phyloP scores from a whole-genome alignment of 371 early-diverging fungal genomes.

The Neoconidiobolus thromboides region DNA sequence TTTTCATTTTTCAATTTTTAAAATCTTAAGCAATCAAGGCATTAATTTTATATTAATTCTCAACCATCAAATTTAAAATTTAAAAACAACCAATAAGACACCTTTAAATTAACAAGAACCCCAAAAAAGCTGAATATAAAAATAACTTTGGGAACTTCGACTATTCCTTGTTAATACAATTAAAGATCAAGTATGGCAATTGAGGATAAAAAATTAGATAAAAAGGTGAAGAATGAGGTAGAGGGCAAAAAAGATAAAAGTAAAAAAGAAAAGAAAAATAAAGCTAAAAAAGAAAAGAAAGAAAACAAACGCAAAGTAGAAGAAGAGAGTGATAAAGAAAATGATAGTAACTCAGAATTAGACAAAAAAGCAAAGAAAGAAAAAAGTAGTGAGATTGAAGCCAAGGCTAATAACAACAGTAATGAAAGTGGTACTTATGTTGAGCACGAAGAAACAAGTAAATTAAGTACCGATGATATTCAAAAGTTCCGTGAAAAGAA shows the following conservation, averaged over 20 bases:
- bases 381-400: neutral
- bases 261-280: neutral
- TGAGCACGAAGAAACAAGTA: slow-evolving; percentile 14
- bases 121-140: no score
- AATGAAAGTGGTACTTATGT: slow-evolving; percentile 6
- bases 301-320: slow-evolving; percentile 3
- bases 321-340: slow-evolving; percentile 12
- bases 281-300: neutral
- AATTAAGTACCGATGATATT: slow-evolving; percentile 13
- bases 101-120: no score
- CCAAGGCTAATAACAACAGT: neutral
- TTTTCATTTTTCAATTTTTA: no score
- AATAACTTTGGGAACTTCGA: no score
- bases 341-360: neutral
- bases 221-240: neutral
- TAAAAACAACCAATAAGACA: no score
- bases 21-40: no score
- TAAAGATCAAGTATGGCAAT: no score
- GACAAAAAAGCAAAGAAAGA: neutral
- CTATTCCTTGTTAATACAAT: no score
- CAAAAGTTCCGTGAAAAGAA: slow-evolving; percentile 42
- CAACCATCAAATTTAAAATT: no score
- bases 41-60: no score
- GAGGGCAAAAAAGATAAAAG: neutral
- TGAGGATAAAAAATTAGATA: neutral